Conservation (phyloP, 2,329 filamentous ascomycete genomes). For the Ilyonectria mors-panacis region DNA sequence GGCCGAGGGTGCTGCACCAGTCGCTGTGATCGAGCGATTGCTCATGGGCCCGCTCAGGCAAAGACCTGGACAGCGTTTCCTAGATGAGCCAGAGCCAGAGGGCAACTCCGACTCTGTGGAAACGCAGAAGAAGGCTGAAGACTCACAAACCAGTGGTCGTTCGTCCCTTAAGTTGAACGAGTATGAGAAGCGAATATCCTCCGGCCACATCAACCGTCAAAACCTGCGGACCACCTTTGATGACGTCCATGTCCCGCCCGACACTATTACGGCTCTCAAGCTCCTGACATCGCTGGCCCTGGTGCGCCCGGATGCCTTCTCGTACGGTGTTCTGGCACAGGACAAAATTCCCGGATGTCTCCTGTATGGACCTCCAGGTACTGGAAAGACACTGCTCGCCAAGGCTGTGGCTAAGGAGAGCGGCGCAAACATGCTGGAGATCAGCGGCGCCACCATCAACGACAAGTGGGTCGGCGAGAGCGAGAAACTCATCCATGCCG, state of each 20-base stretch:
- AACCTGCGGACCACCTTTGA: constrained; percentile 90
- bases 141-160: constrained; percentile 48
- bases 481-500: constrained; percentile 94
- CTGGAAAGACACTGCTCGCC: constrained; percentile 79
- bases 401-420: constrained; percentile 79
- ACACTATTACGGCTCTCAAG: constrained; percentile 89
- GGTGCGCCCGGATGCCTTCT: constrained; percentile 92
- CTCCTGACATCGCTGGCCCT: constrained; percentile 91
- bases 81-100: constrained; percentile 50
- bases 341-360: constrained; percentile 93
- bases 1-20: constrained; percentile 38
- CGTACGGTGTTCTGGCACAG: constrained; percentile 91
- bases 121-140: constrained; percentile 49
- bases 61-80: constrained; percentile 49
- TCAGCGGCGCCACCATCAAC: constrained; percentile 92
- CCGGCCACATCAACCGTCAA: constrained; percentile 84
- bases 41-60: constrained; percentile 53
- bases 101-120: constrained; percentile 41
- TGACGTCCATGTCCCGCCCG: constrained; percentile 85
- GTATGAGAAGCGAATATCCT: constrained; percentile 86
- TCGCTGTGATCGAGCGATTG: constrained; percentile 51
- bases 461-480: constrained; percentile 97
- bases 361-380: constrained; percentile 89
- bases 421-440: constrained; percentile 83
- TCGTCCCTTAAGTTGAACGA: constrained; percentile 70